Evolutionary conservation across 2,329 filamentous ascomycete genomes (phyloP).

Genomic region (Fusarium sp.): DNA sequence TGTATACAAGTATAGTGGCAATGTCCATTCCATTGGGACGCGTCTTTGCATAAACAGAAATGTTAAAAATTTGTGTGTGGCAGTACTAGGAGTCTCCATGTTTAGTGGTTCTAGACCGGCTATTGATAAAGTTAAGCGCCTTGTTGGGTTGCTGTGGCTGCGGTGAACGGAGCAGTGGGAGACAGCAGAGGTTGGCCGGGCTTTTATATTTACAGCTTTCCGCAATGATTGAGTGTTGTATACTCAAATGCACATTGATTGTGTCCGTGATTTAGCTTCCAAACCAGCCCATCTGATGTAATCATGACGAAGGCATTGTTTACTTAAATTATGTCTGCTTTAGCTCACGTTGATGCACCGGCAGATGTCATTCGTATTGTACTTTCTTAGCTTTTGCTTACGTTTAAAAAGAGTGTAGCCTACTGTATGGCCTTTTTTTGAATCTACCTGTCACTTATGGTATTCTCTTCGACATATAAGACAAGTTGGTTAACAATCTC

Average conservation of each 20-base stretch:
- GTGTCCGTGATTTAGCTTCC: background rate
- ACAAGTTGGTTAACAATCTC: no score
- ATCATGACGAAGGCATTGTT: no score
- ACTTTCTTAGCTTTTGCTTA: no score
- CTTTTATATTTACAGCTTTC: background rate
- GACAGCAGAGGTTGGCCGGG: background rate
- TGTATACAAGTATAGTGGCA: background rate
- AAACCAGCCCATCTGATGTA: no score
- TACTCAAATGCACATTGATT: no score
- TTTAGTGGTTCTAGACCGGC: background rate
- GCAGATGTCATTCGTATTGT: accelerated
- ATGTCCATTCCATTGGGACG: no score
- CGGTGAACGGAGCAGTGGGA: no score
- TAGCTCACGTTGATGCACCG: no score
- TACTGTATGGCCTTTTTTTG: background rate
- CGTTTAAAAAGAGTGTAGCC: background rate
- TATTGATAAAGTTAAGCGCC: background rate
- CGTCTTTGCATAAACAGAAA: background rate
- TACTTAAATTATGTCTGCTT: no score
- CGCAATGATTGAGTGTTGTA: background rate
- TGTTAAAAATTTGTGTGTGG: background rate
- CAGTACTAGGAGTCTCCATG: background rate
- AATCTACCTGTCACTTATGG: no score
- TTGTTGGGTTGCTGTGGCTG: background rate
- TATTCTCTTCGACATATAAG: no score